A percentile compares a stretch with the other conserved stretches of the same genome.
phyloP scores from a whole-genome alignment of 345 rosid species.

The Alliaria petiolata region DNA sequence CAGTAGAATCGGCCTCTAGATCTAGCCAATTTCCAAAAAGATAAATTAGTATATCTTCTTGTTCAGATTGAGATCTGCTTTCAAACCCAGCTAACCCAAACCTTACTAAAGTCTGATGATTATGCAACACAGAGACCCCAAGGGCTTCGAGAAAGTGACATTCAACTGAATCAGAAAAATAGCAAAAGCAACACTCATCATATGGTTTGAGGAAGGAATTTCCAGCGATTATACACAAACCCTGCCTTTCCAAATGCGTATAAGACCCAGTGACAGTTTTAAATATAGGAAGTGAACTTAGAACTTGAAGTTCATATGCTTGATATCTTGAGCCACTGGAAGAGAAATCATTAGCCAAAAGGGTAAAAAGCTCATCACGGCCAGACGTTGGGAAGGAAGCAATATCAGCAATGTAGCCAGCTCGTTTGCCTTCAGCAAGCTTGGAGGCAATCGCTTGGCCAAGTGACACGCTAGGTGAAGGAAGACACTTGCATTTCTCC shows the following conservation, averaged over 20 bases:
- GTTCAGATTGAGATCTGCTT: constrained; percentile 63
- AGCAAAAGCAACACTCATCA: constrained; percentile 68
- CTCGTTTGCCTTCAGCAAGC: constrained; percentile 68
- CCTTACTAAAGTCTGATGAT: constrained; percentile 78
- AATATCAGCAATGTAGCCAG: constrained; percentile 67
- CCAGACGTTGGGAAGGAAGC: constrained; percentile 57
- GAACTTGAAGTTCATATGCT: constrained; percentile 63
- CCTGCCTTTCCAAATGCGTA: constrained; percentile 49
- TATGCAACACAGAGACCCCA: constrained; percentile 72
- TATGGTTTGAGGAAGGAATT: constrained; percentile 78
- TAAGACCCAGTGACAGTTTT: constrained; percentile 70
- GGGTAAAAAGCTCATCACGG: constrained; percentile 63
- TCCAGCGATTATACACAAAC: constrained; percentile 68
- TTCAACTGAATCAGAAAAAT: constrained; percentile 58
- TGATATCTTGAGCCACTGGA: constrained; percentile 57
- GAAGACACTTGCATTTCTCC: constrained; percentile 59
- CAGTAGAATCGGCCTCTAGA: constrained; percentile 65
- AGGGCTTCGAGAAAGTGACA: constrained; percentile 66
- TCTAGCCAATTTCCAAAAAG: constrained; percentile 67
- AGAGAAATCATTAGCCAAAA: constrained; percentile 74
- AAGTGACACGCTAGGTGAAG: constrained; percentile 59
- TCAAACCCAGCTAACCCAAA: constrained; percentile 83
- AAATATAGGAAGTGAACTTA: constrained; percentile 78
- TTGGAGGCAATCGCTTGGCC: constrained; percentile 86
- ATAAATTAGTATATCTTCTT: constrained; percentile 71